phyloP scores from a whole-genome alignment of 805 yeast species.

The Wickerhamiella alocasiicola region DNA sequence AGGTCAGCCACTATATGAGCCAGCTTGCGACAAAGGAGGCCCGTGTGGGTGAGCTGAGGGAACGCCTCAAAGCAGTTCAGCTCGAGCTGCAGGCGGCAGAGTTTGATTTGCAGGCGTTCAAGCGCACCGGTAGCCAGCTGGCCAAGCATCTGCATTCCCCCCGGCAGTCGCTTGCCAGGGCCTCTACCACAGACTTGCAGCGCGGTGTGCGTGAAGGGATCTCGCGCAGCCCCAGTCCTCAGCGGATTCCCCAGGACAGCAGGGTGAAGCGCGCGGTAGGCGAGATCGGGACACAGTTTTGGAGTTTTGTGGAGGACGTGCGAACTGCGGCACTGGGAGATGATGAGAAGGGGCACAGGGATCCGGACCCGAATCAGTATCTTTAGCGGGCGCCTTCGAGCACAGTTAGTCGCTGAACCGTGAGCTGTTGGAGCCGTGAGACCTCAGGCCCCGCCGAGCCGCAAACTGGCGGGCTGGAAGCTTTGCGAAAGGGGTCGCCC shows the following conservation, averaged over 20 bases:
- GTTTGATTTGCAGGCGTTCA: slow-evolving; percentile 24
- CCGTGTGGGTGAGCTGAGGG: slow-evolving; percentile 28
- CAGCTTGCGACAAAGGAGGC: slow-evolving; percentile 31
- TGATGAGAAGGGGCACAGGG: slow-evolving; percentile 11
- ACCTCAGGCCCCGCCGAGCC: no score
- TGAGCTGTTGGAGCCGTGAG: no score
- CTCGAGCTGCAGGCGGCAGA: slow-evolving; percentile 29
- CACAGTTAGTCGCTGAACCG: no score
- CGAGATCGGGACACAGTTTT: slow-evolving; percentile 27
- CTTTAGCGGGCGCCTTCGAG: slow-evolving; percentile 2
- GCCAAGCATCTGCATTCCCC: slow-evolving; percentile 13
- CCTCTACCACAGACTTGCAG: slow-evolving; percentile 11
- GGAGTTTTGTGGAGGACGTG: slow-evolving; percentile 28
- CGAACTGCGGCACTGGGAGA: slow-evolving; percentile 27
- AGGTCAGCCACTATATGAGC: slow-evolving; percentile 19
- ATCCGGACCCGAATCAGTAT: slow-evolving; percentile 8
- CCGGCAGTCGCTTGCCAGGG: slow-evolving; percentile 1
- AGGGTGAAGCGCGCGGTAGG: slow-evolving; percentile 23
- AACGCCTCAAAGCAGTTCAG: slow-evolving; percentile 22
- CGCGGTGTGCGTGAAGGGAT: slow-evolving; percentile 2
- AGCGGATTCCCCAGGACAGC: slow-evolving; percentile 4
- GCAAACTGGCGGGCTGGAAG: no score
- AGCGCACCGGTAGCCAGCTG: slow-evolving; percentile 14
- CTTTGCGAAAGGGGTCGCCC: no score
- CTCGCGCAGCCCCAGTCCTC: slow-evolving; percentile 13